phyloP scores from a whole-genome alignment of 1,284 basidiomycete genomes.

The Inonotus obliquus region DNA sequence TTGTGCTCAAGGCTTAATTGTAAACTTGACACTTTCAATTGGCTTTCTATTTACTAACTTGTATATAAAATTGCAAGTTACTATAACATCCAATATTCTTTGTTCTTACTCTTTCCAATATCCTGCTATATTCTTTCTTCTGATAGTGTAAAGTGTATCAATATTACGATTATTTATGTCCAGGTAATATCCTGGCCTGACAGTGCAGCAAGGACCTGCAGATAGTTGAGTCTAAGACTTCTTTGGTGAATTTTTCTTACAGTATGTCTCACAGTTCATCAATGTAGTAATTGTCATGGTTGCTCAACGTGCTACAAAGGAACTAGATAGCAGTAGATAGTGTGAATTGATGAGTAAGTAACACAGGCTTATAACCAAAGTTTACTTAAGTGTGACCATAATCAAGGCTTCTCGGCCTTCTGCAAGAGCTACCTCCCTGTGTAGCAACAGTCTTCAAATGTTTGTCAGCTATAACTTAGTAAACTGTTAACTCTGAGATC shows the following conservation, averaged over 20 bases:
- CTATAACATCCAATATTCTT: too few relatives aligned
- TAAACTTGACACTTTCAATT: too few relatives aligned
- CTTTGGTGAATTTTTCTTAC: constrained; percentile 11
- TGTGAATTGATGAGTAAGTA: not conserved
- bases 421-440: not conserved
- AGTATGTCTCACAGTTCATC: constrained; percentile 16
- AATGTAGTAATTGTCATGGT: constrained; percentile 13
- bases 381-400: not conserved
- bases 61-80: too few relatives aligned
- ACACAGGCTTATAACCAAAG: not conserved
- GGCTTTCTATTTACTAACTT: too few relatives aligned
- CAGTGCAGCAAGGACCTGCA: constrained; percentile 22
- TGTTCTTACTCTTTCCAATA: too few relatives aligned
- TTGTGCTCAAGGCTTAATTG: too few relatives aligned
- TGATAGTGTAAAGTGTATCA: too few relatives aligned
- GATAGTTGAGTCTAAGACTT: constrained; percentile 21
- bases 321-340: not conserved
- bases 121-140: too few relatives aligned
- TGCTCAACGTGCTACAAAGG: not conserved
- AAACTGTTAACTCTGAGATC: not conserved
- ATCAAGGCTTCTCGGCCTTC: not conserved
- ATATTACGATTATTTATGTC: too few relatives aligned
- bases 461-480: not conserved
- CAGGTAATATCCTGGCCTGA: too few relatives aligned
- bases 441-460: not conserved